phyloP scores from a whole-genome alignment of 257 asterid genomes.

The Solanum boliviense region DNA sequence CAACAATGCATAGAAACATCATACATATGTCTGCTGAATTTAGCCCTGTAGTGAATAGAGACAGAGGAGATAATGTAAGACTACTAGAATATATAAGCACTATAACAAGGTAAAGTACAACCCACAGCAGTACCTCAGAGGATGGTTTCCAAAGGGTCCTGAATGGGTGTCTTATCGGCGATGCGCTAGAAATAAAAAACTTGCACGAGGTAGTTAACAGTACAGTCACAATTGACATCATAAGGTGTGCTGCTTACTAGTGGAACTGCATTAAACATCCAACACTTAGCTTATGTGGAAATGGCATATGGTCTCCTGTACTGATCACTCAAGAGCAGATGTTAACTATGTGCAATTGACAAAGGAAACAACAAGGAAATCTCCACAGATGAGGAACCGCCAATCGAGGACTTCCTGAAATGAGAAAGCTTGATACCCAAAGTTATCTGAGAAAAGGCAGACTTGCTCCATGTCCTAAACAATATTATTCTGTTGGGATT shows the following conservation, averaged over 20 bases:
- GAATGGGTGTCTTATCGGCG: constrained; percentile 27
- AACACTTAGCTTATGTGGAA: constrained; percentile 39
- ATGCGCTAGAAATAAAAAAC: constrained; percentile 28
- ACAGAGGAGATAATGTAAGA: neutral
- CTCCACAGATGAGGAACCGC: constrained; percentile 65
- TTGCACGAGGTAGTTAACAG: constrained; percentile 11
- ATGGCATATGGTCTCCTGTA: constrained; percentile 39
- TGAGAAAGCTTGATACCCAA: constrained; percentile 47
- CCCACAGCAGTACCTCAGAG: constrained; percentile 30
- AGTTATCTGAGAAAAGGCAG: constrained; percentile 64
- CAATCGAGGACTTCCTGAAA: constrained; percentile 87
- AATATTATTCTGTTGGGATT: constrained; percentile 29
- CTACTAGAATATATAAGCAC: neutral
- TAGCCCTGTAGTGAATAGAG: neutral
- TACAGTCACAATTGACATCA: constrained; percentile 2
- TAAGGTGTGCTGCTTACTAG: constrained; percentile 37
- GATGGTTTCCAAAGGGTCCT: constrained; percentile 32
- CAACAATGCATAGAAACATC: neutral
- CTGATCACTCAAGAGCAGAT: constrained; percentile 36
- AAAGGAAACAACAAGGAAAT: constrained; percentile 73
- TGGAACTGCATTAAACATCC: constrained; percentile 37
- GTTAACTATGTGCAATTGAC: constrained; percentile 79
- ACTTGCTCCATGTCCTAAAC: constrained; percentile 86
- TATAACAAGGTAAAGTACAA: neutral
- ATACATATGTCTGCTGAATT: neutral